Percentiles rank a stretch among this genome's conserved stretches.
Evolutionary conservation across 75 land plant genomes (phyloP).

Genomic region (Adiantum capillusveneris): DNA sequence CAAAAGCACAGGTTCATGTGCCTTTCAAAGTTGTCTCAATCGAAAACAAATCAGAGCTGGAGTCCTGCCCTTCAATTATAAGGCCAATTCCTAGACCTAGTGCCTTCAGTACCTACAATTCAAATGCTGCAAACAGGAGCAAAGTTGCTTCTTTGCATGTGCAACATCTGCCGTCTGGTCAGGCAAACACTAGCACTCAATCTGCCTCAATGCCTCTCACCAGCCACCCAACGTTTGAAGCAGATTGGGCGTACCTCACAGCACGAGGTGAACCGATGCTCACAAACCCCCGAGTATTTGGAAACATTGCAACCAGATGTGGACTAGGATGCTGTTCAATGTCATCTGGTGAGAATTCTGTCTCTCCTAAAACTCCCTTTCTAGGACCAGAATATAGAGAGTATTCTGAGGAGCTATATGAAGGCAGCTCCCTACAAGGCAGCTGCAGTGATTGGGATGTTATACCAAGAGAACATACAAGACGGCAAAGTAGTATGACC

Average conservation of each 20-base stretch:
- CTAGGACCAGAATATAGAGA: background rate
- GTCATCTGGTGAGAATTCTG: background rate
- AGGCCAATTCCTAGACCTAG: constrained; percentile 72
- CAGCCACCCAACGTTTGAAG: background rate
- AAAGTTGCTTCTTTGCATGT: no score
- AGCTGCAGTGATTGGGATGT: background rate
- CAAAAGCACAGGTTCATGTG: constrained; percentile 14
- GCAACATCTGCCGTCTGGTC: no score
- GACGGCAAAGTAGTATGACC: background rate
- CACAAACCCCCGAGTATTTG: no score
- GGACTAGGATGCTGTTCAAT: constrained; percentile 1
- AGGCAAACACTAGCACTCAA: no score
- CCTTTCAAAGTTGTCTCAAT: constrained; percentile 6
- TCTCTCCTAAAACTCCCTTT: constrained; percentile 4
- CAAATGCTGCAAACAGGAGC: constrained; percentile 2
- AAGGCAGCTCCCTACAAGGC: background rate
- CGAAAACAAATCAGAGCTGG: constrained; percentile 9
- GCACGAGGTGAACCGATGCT: background rate
- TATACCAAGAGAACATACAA: background rate
- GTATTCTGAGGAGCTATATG: background rate
- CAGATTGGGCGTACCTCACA: background rate
- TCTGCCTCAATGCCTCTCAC: no score
- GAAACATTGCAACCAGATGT: background rate
- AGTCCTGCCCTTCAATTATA: constrained; percentile 28
- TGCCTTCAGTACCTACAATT: constrained; percentile 61